A percentile compares a stretch with the other conserved stretches of the same genome.
These are phyloP conservation scores for Fomitiporia mediterranea DNA, from an alignment of 1,284 basidiomycete species.

Conservation along the genomic window DNA sequence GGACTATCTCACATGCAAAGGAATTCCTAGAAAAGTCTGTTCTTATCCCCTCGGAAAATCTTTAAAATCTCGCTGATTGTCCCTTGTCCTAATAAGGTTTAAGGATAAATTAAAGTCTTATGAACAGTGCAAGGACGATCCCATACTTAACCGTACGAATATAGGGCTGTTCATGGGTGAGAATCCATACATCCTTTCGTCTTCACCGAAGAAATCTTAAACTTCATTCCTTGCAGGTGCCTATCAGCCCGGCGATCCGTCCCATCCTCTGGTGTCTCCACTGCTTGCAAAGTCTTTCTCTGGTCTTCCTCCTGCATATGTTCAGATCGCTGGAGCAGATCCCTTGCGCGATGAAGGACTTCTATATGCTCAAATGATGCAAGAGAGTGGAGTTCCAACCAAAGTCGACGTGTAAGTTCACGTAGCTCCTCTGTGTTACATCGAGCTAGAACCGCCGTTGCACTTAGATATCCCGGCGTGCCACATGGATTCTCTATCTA, in stretches of 20 bases:
- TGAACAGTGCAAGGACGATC: slow-evolving; percentile 24
- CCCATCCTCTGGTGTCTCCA: slow-evolving; percentile 20
- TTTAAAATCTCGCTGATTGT: neutral
- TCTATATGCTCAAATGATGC: slow-evolving; percentile 23
- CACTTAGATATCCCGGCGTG: slow-evolving; percentile 13
- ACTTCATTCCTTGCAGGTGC: slow-evolving; percentile 14
- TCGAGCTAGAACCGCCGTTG: neutral
- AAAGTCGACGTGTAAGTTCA: slow-evolving; percentile 23
- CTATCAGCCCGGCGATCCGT: slow-evolving; percentile 17
- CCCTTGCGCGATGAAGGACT: slow-evolving; percentile 26
- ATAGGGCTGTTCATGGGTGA: slow-evolving; percentile 5
- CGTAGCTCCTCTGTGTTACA: neutral
- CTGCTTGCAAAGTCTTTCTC: slow-evolving; percentile 22
- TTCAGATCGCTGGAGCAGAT: slow-evolving; percentile 25
- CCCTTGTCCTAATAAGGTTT: too few relatives aligned
- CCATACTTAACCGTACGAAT: slow-evolving; percentile 16
- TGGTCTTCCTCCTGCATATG: slow-evolving; percentile 21
- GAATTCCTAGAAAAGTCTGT: slow-evolving; percentile 18
- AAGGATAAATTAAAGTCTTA: slow-evolving; percentile 24
- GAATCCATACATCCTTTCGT: neutral
- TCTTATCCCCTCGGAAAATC: neutral
- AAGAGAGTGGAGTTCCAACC: slow-evolving; percentile 20
- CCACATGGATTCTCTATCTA: slow-evolving; percentile 10
- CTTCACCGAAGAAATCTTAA: slow-evolving; percentile 8
- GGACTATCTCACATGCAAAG: neutral